A percentile compares a stretch with the other conserved stretches of the same genome.
These are phyloP conservation scores for Annulohypoxylon stygium DNA, from an alignment of 495 filamentous ascomycete genomes.

Conservation along the genomic window DNA sequence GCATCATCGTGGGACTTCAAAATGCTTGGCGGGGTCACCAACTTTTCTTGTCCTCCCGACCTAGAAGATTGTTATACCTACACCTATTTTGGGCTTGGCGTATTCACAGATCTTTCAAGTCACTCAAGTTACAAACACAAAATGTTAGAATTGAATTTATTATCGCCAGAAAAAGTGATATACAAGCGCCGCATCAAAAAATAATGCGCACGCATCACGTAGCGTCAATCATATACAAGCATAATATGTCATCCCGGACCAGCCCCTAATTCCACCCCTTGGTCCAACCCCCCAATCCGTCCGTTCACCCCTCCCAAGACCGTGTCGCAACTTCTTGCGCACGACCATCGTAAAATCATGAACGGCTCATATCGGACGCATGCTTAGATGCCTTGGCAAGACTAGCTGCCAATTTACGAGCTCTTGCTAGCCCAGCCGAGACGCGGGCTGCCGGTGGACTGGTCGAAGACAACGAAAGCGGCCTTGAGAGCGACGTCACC, in stretches of 20 bases:
- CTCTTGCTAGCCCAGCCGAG: slow-evolving; percentile 68
- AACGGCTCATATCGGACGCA: background rate
- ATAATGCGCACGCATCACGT: slow-evolving; percentile 13
- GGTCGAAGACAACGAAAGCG: slow-evolving; percentile 80
- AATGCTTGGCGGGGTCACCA: too few relatives aligned
- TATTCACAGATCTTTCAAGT: background rate
- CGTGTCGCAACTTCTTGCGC: background rate
- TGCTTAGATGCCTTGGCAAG: background rate
- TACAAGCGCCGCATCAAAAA: slow-evolving; percentile 33
- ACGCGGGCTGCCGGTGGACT: slow-evolving; percentile 49
- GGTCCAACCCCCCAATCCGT: background rate
- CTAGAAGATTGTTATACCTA: background rate
- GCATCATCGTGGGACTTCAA: too few relatives aligned
- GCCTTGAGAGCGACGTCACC: slow-evolving; percentile 83
- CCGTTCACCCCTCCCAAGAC: background rate
- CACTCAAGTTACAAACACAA: background rate
- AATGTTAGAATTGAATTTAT: slow-evolving; percentile 27
- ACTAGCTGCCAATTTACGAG: slow-evolving; percentile 23
- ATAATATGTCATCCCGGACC: slow-evolving; percentile 20
- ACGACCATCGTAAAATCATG: background rate
- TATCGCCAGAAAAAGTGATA: slow-evolving; percentile 29
- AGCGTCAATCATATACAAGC: slow-evolving; percentile 42
- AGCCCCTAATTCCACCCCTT: slow-evolving; percentile 3
- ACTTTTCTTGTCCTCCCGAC: too few relatives aligned
- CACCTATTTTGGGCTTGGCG: background rate